Percentiles rank a stretch among this genome's conserved stretches.
Evolutionary conservation across 2,329 filamentous ascomycete genomes (phyloP).

Genomic region (Penicillium sumatraense): DNA sequence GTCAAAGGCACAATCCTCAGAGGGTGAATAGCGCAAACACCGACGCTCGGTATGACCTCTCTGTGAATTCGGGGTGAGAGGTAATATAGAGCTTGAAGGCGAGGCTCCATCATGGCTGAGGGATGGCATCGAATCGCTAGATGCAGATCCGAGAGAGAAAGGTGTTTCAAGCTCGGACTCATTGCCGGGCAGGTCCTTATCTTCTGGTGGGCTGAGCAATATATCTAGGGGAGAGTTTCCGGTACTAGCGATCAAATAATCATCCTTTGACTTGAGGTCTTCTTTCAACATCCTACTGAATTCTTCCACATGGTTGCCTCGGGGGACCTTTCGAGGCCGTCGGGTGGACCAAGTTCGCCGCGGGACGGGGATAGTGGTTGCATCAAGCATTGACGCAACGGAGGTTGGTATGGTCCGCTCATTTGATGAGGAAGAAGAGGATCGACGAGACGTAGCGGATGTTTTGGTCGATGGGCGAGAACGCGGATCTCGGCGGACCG

Average conservation of each 20-base stretch:
- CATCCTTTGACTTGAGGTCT: slow-evolving; percentile 55
- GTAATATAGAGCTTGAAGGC: slow-evolving; percentile 50
- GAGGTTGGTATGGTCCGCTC: slow-evolving; percentile 56
- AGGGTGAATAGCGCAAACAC: slow-evolving; percentile 54
- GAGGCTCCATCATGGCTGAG: slow-evolving; percentile 56
- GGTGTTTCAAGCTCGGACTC: slow-evolving; percentile 51
- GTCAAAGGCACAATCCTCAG: slow-evolving; percentile 60
- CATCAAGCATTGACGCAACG: slow-evolving; percentile 62
- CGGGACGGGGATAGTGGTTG: slow-evolving; percentile 63
- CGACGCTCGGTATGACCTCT: slow-evolving; percentile 45
- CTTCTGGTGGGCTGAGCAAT: slow-evolving; percentile 59
- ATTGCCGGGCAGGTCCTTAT: slow-evolving; percentile 45
- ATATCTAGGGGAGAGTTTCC: slow-evolving; percentile 57
- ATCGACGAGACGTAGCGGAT: slow-evolving; percentile 25
- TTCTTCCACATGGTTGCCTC: slow-evolving; percentile 49
- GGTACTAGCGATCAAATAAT: slow-evolving; percentile 46
- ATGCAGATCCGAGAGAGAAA: slow-evolving; percentile 56
- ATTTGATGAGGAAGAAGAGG: slow-evolving; percentile 33
- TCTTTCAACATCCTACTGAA: slow-evolving; percentile 64
- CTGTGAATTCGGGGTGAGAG: slow-evolving; percentile 47
- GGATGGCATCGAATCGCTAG: slow-evolving; percentile 63
- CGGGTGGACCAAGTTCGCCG: slow-evolving; percentile 44
- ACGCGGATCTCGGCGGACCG: slow-evolving; percentile 24
- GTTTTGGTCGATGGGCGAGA: slow-evolving; percentile 25
- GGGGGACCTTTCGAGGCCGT: slow-evolving; percentile 43